Percentiles rank a stretch among this genome's conserved stretches.
These are phyloP conservation scores for Trypanosoma melophagium DNA, from an alignment of 208 protist genomes.

Conservation along the genomic window DNA sequence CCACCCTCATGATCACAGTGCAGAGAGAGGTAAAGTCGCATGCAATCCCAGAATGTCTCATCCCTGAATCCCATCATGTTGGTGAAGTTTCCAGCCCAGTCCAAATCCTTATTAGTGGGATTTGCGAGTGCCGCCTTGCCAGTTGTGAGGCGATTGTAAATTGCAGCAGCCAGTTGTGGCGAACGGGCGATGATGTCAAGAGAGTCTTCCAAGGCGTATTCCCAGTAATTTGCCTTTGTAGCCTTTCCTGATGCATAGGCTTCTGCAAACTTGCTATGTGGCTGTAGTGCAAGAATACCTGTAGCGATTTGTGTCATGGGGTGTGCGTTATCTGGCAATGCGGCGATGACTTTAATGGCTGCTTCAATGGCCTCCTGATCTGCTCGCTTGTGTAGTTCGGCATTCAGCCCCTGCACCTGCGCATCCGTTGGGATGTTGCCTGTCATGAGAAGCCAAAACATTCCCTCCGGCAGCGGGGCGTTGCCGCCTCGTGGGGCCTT, in stretches of 20 bases:
- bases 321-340: constrained; percentile 92
- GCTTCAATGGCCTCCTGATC: constrained; percentile 49
- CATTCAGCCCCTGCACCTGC: constrained; percentile 66
- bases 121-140: constrained; percentile 51
- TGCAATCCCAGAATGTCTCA: constrained; percentile 94
- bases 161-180: constrained; percentile 87
- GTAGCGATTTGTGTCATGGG: constrained; percentile 94
- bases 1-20: constrained; percentile 96
- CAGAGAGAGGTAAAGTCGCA: constrained; percentile 97
- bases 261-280: constrained; percentile 91
- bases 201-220: constrained; percentile 93
- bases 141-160: constrained; percentile 87
- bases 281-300: constrained; percentile 91
- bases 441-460: constrained; percentile 97
- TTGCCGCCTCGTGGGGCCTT: constrained; percentile 72
- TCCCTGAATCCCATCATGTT: constrained; percentile 93
- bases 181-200: constrained; percentile 91
- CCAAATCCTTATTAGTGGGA: constrained; percentile 59
- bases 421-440: constrained; percentile 92
- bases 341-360: constrained; percentile 84
- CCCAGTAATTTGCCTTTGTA: constrained; percentile 95
- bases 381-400: constrained; percentile 87
- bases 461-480: constrained; percentile 94
- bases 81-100: constrained; percentile 96
- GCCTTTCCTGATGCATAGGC: constrained; percentile 90